Evolutionary conservation across 202 grass and related monocot species (phyloP).

Genomic region (Schoenoplectus tabernaemontani): DNA sequence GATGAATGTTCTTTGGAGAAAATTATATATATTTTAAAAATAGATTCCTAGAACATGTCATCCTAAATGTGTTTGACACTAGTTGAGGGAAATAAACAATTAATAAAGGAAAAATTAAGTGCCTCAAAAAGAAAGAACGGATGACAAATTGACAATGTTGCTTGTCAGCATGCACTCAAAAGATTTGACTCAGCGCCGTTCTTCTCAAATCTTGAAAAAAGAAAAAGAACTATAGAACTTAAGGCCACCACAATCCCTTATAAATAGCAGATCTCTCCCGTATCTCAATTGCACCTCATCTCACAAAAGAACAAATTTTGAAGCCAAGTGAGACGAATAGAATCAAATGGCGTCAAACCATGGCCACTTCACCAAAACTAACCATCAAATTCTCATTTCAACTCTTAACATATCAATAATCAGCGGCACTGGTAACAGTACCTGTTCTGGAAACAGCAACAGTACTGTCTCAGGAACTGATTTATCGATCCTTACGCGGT

Average conservation of each 20-base stretch:
- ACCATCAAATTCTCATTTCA: constrained; percentile 5
- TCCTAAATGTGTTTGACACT: not conserved
- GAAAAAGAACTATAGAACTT: not conserved
- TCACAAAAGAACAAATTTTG: constrained; percentile 4
- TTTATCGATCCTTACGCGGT: constrained; percentile 44
- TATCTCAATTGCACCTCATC: not conserved
- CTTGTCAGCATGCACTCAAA: not conserved
- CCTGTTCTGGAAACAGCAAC: not conserved
- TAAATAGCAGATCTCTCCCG: not conserved
- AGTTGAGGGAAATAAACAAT: not conserved
- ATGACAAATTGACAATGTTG: not conserved
- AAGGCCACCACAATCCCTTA: not conserved
- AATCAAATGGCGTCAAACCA: not conserved
- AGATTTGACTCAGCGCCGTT: not conserved
- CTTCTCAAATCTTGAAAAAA: not conserved
- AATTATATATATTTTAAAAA: not conserved
- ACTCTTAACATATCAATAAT: not conserved
- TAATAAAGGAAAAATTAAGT: not conserved
- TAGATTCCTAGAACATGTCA: not conserved
- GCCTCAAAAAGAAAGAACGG: not conserved
- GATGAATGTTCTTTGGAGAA: not conserved
- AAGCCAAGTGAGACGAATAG: not conserved
- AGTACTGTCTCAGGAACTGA: not conserved
- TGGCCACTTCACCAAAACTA: not conserved
- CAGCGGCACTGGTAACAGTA: not conserved